Base-by-base conservation (phyloP, 768 basidiomycete genomes). In the Leccinum barrowsii region DNA sequence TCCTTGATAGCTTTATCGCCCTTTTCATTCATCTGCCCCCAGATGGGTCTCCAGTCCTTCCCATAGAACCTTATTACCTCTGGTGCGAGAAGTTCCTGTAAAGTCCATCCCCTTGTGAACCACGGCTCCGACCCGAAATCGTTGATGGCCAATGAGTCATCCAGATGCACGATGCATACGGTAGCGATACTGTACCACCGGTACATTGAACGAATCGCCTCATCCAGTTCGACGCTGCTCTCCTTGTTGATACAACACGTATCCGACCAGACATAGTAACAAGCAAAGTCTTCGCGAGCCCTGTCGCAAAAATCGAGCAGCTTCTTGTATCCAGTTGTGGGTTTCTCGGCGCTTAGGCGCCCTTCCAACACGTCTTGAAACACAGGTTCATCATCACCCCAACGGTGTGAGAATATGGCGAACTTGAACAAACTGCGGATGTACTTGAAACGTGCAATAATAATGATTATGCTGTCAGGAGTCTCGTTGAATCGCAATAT, bases 141-240 rank as follows among this genome's bases (percentile, higher is more conserved):
- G 5, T 34, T 44, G 10, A 58, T 22, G 19, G 59, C 30, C 22
- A 17, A 51, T 17, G 66, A 57, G 30, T 56, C 6, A 12, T 65
- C 57, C 3, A 72, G 54, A 54, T 70, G 63, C 11, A 62, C 64
- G 52, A 68, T 56, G 52, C 70, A 71, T 10, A 71, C 54, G 5
- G 61, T 42, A 17, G 70, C 60, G 8, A 57, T 58, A 2, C 57
- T 59, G 46, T 71, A 71, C 70, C 69, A 71, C 11, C 57, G 42
- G 51, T 68, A 71, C 70, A 72, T 71, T 0, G 70, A 66, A 5
- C 62, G 65, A 51, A 72, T 70, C 35, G 69, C 67, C 40, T 70
- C 71, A 22, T 69, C 67, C n/a, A 71, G 57, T 48, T 71, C 70
- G 10, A 68, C 62, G 26, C 71, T 72, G 56, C 67, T 71, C 17